A percentile compares a stretch with the other conserved stretches of the same genome.
These are phyloP conservation scores for Chenopodium album DNA, from an alignment of 148 eudicot species.

Conservation along the genomic window DNA sequence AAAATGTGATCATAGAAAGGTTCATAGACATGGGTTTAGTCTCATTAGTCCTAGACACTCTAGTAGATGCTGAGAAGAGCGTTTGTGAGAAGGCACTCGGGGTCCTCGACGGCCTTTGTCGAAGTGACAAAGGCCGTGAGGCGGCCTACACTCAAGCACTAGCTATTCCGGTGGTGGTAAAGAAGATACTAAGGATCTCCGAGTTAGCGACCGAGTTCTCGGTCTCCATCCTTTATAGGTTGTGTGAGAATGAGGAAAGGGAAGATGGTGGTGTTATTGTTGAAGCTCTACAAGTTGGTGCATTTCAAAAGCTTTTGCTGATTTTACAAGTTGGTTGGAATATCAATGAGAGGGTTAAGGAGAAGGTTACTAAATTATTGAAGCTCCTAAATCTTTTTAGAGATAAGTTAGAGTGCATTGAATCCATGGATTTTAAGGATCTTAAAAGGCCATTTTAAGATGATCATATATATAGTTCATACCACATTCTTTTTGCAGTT, in stretches of 20 bases:
- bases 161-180: slow-evolving; percentile 64
- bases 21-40: slow-evolving; percentile 50
- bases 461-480: neutral
- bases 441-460: slow-evolving; percentile 59
- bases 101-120: slow-evolving; percentile 53
- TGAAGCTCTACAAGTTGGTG: slow-evolving; percentile 76
- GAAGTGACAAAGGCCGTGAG: slow-evolving; percentile 34
- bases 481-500: neutral
- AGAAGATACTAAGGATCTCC: slow-evolving; percentile 68
- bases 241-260: slow-evolving; percentile 39
- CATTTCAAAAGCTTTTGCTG: slow-evolving; percentile 75
- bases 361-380: slow-evolving; percentile 61
- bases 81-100: slow-evolving; percentile 58
- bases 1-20: slow-evolving; percentile 17
- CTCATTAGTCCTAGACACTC: slow-evolving; percentile 52
- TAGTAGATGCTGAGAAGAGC: slow-evolving; percentile 55
- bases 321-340: slow-evolving; percentile 66
- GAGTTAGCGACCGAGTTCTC: slow-evolving; percentile 69
- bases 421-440: slow-evolving; percentile 68
- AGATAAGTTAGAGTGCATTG: slow-evolving; percentile 59
- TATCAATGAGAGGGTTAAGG: slow-evolving; percentile 48
- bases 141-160: slow-evolving; percentile 42
- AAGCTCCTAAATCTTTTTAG: slow-evolving; percentile 57
- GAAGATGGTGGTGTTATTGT: slow-evolving; percentile 45
- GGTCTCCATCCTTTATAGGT: slow-evolving; percentile 56